Percentiles rank a stretch among this genome's conserved stretches.
phyloP scores from a whole-genome alignment of 164 flowering plant species.

The Chloranthus sessilifolius region DNA sequence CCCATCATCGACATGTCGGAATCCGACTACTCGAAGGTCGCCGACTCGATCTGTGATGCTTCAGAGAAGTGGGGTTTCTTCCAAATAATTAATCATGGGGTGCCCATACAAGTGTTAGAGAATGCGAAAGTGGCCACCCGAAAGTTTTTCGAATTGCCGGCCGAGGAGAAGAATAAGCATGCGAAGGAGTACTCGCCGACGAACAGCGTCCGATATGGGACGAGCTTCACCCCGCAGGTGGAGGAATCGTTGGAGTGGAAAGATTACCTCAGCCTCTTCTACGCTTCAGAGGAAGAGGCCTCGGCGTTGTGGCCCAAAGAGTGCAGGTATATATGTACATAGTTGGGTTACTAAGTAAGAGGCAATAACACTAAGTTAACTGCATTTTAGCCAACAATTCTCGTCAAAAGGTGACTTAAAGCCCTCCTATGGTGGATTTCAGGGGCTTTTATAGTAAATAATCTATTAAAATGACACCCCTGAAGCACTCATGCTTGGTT shows the following conservation, averaged over 20 bases:
- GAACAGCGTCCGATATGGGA: slow-evolving; percentile 22
- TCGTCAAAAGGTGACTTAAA: not conserved
- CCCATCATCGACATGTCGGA: slow-evolving; percentile 31
- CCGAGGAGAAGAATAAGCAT: slow-evolving; percentile 27
- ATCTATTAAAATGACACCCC: too few species aligned
- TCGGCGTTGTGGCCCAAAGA: slow-evolving; percentile 50
- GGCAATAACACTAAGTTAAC: not conserved
- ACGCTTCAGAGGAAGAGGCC: too few species aligned
- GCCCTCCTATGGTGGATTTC: too few species aligned
- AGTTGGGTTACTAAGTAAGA: too few species aligned
- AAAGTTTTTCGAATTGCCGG: slow-evolving; percentile 25
- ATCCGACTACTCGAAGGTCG: slow-evolving; percentile 13
- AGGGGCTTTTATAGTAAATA: too few species aligned
- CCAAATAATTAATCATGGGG: too few species aligned
- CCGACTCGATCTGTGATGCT: slow-evolving; percentile 21
- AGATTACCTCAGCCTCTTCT: too few species aligned
- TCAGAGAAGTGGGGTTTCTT: too few species aligned
- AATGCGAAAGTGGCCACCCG: slow-evolving; percentile 19
- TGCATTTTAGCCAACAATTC: not conserved
- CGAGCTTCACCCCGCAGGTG: slow-evolving; percentile 27
- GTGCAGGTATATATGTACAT: slow-evolving; percentile 24
- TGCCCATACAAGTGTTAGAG: slow-evolving; percentile 23
- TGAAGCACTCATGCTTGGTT: too few species aligned
- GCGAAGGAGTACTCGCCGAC: slow-evolving; percentile 19
- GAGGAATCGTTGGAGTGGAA: slow-evolving; percentile 37